Evolutionary conservation across 106 monocot genomes (phyloP).

Genomic region (Iris macrosiphon): DNA sequence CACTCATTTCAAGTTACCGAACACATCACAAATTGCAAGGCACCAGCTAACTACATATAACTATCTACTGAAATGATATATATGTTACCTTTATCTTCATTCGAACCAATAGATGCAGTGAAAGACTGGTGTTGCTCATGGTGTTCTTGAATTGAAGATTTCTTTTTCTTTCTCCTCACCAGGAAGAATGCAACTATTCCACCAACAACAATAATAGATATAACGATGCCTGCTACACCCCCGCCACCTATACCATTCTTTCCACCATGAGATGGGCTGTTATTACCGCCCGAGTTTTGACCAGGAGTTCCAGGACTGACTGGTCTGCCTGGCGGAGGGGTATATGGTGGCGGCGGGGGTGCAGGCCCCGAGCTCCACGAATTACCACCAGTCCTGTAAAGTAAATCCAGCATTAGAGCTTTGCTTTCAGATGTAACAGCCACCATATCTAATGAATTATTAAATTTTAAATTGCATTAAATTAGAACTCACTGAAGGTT

Average conservation of each 20-base stretch:
- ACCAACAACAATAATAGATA: slow-evolving; percentile 32
- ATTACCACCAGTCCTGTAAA: slow-evolving; percentile 48
- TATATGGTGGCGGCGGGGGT: slow-evolving; percentile 42
- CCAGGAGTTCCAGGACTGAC: slow-evolving; percentile 27
- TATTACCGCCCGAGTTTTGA: slow-evolving; percentile 12
- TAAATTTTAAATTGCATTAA: neutral
- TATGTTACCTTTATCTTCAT: slow-evolving; percentile 34
- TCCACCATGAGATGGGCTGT: slow-evolving; percentile 11
- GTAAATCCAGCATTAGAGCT: neutral
- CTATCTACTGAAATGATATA: neutral
- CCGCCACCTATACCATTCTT: slow-evolving; percentile 39
- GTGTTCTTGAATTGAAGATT: slow-evolving; percentile 17
- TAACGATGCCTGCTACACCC: slow-evolving; percentile 48
- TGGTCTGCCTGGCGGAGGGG: slow-evolving; percentile 23
- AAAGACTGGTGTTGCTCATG: slow-evolving; percentile 21
- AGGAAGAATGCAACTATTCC: slow-evolving; percentile 49
- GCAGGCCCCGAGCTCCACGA: slow-evolving; percentile 45
- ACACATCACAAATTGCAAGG: too few species aligned
- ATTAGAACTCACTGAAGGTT: slow-evolving; percentile 37
- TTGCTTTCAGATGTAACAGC: neutral
- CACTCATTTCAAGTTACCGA: too few species aligned
- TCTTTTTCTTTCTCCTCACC: slow-evolving; percentile 25
- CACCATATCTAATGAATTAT: neutral
- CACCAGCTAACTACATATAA: neutral
- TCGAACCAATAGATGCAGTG: slow-evolving; percentile 14